Evolutionary conservation across 2,329 filamentous ascomycete species (phyloP).

Genomic region (Trichoderma polysporum): DNA sequence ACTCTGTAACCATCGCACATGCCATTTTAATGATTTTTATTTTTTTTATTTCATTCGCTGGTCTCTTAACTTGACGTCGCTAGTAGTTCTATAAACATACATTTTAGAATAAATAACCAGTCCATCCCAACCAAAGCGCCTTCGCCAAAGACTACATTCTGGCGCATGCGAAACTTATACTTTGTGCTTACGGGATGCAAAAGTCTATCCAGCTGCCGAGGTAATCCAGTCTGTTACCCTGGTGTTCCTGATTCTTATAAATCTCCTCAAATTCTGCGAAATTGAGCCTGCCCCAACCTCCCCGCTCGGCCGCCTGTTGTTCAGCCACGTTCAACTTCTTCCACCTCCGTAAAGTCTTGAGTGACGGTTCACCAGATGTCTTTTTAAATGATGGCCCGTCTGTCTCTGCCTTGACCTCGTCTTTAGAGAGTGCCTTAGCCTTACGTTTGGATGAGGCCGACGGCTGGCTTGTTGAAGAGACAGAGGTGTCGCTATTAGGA

Average conservation of each 20-base stretch:
- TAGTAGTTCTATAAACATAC: not conserved
- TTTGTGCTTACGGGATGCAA: slow-evolving; percentile 62
- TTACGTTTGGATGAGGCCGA: not conserved
- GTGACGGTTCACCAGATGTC: slow-evolving; percentile 27
- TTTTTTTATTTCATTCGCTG: not conserved
- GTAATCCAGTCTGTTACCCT: slow-evolving; percentile 69
- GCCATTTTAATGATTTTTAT: not conserved
- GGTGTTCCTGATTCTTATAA: slow-evolving; percentile 66
- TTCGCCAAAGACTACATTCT: not conserved
- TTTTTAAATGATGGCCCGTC: not conserved
- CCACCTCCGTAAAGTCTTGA: slow-evolving; percentile 46
- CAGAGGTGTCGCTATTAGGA: slow-evolving; percentile 47
- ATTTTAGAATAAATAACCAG: no score
- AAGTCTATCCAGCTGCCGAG: slow-evolving; percentile 89
- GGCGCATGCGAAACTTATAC: not conserved
- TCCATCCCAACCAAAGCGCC: not conserved
- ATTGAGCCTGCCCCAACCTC: slow-evolving; percentile 76
- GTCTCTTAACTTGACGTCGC: not conserved
- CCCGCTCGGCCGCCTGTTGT: slow-evolving; percentile 64
- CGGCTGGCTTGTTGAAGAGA: slow-evolving; percentile 24
- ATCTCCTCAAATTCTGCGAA: slow-evolving; percentile 77
- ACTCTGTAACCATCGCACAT: not conserved
- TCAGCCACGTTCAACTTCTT: slow-evolving; percentile 64
- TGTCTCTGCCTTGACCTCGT: not conserved
- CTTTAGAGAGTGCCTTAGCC: not conserved